Conservation (phyloP, 2,329 filamentous ascomycete genomes). For the Fusarium continuum region DNA sequence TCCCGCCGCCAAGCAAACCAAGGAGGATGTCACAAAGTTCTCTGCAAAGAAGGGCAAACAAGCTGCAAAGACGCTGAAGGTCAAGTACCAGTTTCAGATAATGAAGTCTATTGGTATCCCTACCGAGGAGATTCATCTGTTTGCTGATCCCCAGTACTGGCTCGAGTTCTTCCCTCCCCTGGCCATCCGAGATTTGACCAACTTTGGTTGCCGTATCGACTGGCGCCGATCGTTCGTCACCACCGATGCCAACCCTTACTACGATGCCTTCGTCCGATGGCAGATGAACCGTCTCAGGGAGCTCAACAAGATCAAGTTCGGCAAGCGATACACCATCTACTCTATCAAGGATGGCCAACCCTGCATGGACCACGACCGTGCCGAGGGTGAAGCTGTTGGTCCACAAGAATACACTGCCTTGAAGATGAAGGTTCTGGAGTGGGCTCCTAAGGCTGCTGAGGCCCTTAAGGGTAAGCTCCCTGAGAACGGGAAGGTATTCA, state of each 20-base stretch:
- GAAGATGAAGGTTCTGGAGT: conserved; percentile 91
- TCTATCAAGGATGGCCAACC: conserved; percentile 57
- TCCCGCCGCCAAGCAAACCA: conserved; percentile 70
- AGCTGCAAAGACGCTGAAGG: conserved; percentile 86
- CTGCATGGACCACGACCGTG: conserved; percentile 59
- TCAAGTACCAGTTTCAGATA: conserved; percentile 88
- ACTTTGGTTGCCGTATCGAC: conserved; percentile 87
- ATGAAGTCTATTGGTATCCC: conserved; percentile 93
- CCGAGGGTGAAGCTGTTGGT: conserved; percentile 61
- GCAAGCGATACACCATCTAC: conserved; percentile 93
- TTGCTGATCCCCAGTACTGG: conserved; percentile 92
- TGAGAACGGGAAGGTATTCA: conserved; percentile 80
- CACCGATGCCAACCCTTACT: conserved; percentile 96
- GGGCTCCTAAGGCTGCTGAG: conserved; percentile 79
- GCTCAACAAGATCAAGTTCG: conserved; percentile 91
- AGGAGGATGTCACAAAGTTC: conserved; percentile 91
- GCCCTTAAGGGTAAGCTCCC: conserved; percentile 81
- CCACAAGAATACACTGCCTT: conserved; percentile 93
- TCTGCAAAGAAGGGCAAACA: conserved; percentile 92
- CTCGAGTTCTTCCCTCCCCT: conserved; percentile 80
- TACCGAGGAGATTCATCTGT: conserved; percentile 87
- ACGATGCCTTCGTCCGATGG: conserved; percentile 94
- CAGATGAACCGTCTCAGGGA: conserved; percentile 95
- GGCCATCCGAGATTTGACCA: conserved; percentile 76
- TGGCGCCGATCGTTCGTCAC: conserved; percentile 95